Evolutionary conservation across 1,284 basidiomycete genomes (phyloP), one percentile per base, ranked within the genome.

Genomic region (Termitomyces sp.): DNA sequence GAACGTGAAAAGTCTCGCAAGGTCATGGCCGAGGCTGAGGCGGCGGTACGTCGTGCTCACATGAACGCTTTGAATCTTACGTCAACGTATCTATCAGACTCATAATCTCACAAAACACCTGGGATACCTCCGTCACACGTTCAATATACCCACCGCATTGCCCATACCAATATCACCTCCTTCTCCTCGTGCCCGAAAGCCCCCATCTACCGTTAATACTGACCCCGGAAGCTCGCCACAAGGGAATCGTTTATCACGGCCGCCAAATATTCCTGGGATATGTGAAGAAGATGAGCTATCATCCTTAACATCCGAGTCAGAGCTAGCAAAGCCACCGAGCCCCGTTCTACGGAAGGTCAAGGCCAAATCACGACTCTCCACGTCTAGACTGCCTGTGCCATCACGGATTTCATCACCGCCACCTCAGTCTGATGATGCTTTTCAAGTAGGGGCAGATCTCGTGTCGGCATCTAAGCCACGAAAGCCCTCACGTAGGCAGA

Each of bases 1-100:
- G 89, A 91, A 69, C 80, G 81, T 53, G 86, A 87, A 67, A 89
- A 84, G 69, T 86, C 87, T 24, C 74, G 80, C 61, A 83, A 80
- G 66, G 71, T 91, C 58, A 74, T 90, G 64, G 73, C 77, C 15
- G 86, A 90, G 63, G 80, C 87, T 38, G 89, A 90, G 67, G 72
- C 78, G 57, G 86, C 87, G 59, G 89, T 91, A 70, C 66, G 86
- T 74, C 52, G 8, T 43, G 40, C 34, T 45, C 40, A 45, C 28
- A 31, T 26, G 54, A 42, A 59, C 50, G 15, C 55, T 55, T 41
- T 47, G 33, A 30, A 31, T 28, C 54, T 59, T 54, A 60, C 50
- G 44, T 58, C 48, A 44, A 50, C 42, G 31, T 50, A 17, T 17
- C 48, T 38, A 45, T 43, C 58, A 88, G 86, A 81, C 83, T 10